phyloP scores from a whole-genome alignment of 345 rosid species.

The Cardiospermum halicacabum region DNA sequence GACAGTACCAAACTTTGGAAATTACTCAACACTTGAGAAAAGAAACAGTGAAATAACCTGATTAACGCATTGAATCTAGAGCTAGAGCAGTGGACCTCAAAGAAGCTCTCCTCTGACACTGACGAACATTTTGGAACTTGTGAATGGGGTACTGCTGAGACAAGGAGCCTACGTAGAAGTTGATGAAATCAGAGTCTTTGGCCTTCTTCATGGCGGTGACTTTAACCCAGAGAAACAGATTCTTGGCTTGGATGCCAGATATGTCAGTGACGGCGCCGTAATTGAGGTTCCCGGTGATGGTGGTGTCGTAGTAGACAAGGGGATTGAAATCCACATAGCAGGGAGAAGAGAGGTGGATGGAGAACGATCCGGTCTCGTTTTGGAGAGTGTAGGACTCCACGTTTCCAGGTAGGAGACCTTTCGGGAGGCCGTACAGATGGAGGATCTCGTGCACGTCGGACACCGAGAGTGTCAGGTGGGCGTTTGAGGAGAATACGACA shows the following conservation, averaged over 20 bases:
- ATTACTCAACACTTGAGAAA: too few species aligned
- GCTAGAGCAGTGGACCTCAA: conserved; percentile 3
- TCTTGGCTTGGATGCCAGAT: conserved; percentile 65
- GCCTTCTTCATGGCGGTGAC: conserved; percentile 54
- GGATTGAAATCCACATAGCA: conserved; percentile 61
- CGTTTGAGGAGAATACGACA: conserved; percentile 17
- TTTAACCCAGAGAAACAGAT: conserved; percentile 57
- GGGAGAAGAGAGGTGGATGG: conserved; percentile 29
- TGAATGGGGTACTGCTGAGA: conserved; percentile 59
- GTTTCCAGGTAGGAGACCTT: conserved; percentile 59
- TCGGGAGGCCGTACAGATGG: conserved; percentile 56
- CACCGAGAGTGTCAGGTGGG: conserved; percentile 23
- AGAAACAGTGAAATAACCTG: too few species aligned
- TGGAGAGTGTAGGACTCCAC: conserved; percentile 55
- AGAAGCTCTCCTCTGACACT: conserved; percentile 38
- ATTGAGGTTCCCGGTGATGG: conserved; percentile 51
- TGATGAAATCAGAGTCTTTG: conserved; percentile 33
- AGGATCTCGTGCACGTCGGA: conserved; percentile 79
- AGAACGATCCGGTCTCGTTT: conserved; percentile 44
- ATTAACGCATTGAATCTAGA: too few species aligned
- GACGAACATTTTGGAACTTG: conserved; percentile 49
- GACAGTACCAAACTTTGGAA: too few species aligned
- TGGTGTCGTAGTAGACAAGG: conserved; percentile 47
- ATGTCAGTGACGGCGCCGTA: conserved; percentile 52
- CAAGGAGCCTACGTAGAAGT: conserved; percentile 70